A percentile compares a stretch with the other conserved stretches of the same genome.
Conservation (phyloP, 257 asterid species). For the Orobanche coerulescens region DNA sequence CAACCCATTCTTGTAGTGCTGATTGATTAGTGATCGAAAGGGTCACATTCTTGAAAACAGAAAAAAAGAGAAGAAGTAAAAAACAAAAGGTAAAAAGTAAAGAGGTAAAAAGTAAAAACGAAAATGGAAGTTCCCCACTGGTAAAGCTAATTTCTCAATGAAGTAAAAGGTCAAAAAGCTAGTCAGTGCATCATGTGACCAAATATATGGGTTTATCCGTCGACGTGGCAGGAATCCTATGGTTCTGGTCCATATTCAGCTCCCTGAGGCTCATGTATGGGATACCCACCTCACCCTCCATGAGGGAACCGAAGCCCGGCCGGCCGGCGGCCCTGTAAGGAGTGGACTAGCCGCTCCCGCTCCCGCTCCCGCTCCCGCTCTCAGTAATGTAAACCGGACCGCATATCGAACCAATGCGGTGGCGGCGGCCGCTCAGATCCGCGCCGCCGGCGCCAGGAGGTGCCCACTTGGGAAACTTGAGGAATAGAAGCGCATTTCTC, state of each 20-base stretch:
- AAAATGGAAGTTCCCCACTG: constrained; percentile 5
- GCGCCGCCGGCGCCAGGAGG: constrained; percentile 8
- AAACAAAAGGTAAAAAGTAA: background rate
- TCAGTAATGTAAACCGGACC: constrained; percentile 68
- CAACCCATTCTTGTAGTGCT: too few relatives aligned
- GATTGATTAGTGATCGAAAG: too few relatives aligned
- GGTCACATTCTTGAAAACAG: constrained; percentile 25
- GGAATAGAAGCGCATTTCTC: constrained; percentile 57
- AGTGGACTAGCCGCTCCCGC: constrained; percentile 53
- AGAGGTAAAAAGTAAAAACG: background rate
- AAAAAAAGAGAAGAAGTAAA: background rate
- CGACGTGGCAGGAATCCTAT: constrained; percentile 34
- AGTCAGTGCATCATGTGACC: constrained; percentile 50
- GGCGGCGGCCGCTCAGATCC: constrained; percentile 15
- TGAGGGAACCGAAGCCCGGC: constrained; percentile 42
- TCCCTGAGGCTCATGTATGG: constrained; percentile 73
- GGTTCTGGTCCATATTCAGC: constrained; percentile 42
- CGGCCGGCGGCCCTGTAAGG: constrained; percentile 49
- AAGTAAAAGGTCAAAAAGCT: background rate
- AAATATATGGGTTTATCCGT: constrained; percentile 70
- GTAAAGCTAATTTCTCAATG: constrained; percentile 16
- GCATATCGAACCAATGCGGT: constrained; percentile 43
- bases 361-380: constrained; percentile 74
- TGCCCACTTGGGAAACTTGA: constrained; percentile 39
- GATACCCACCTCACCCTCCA: constrained; percentile 40